Percentiles rank a stretch among this genome's conserved stretches.
Evolutionary conservation across 768 basidiomycete genomes (phyloP).

Genomic region (Sutorius australiensis): DNA sequence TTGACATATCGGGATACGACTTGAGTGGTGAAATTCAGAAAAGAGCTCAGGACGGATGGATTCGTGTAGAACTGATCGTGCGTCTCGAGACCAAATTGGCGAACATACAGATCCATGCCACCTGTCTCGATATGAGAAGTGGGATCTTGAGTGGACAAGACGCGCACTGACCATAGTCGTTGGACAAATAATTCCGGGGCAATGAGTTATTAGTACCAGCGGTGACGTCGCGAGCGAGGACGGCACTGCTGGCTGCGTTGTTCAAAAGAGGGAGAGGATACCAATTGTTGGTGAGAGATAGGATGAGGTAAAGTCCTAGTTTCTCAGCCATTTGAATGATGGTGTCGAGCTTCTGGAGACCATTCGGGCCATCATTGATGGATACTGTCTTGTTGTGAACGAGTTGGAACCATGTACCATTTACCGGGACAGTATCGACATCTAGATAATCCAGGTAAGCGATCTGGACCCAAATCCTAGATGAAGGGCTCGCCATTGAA

Average conservation of each 20-base stretch:
- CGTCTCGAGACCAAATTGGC: constrained; percentile 35
- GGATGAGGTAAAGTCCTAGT: constrained; percentile 48
- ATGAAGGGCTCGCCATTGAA: constrained; percentile 51
- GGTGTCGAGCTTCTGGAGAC: constrained; percentile 60
- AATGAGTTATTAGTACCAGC: constrained; percentile 36
- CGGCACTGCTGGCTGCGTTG: constrained; percentile 9
- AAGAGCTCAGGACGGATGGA: constrained; percentile 44
- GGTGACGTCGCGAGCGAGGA: constrained; percentile 26
- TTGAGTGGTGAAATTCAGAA: constrained; percentile 54
- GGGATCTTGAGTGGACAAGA: not conserved
- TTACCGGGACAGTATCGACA: constrained; percentile 47
- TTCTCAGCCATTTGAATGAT: constrained; percentile 52
- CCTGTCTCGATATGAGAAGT: constrained; percentile 35
- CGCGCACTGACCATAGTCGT: constrained; percentile 50
- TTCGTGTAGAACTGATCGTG: constrained; percentile 64
- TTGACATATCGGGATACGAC: constrained; percentile 55
- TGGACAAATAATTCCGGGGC: constrained; percentile 54
- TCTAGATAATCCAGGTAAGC: constrained; percentile 34
- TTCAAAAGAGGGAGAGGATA: constrained; percentile 40
- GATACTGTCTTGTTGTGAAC: constrained; percentile 50
- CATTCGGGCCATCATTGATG: constrained; percentile 59
- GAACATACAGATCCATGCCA: constrained; percentile 66
- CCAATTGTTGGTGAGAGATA: constrained; percentile 64
- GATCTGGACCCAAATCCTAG: not conserved
- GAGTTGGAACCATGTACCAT: constrained; percentile 64